These are phyloP conservation scores for Eragrostis curvula DNA, from an alignment of 176 grass and related monocot species.

Conservation along the genomic window DNA sequence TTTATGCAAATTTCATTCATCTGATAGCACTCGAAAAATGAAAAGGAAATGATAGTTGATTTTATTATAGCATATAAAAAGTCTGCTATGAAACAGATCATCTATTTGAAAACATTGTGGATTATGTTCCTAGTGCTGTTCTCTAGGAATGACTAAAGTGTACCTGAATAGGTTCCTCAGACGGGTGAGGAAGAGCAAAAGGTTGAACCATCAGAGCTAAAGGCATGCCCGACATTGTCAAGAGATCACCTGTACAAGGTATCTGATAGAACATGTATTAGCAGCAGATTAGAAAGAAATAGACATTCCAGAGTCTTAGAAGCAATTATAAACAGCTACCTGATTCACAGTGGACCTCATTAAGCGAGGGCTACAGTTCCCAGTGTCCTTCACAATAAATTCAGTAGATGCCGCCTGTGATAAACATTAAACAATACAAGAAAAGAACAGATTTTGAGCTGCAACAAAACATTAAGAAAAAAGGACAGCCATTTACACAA, in stretches of 20 bases:
- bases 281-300: slow-evolving; percentile 34
- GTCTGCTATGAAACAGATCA: too few species aligned
- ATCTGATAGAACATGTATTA: slow-evolving; percentile 63
- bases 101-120: too few species aligned
- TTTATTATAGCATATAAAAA: background rate
- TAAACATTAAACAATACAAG: slow-evolving; percentile 5
- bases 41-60: background rate
- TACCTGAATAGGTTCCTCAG: slow-evolving; percentile 88
- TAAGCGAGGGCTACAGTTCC: slow-evolving; percentile 86
- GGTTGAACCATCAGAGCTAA: slow-evolving; percentile 90
- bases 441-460: background rate
- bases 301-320: background rate
- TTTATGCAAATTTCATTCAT: slow-evolving; percentile 7
- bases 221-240: slow-evolving; percentile 83
- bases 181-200: slow-evolving; percentile 79
- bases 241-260: slow-evolving; percentile 86
- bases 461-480: slow-evolving; percentile 9
- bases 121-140: too few species aligned
- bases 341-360: slow-evolving; percentile 90
- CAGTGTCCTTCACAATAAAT: slow-evolving; percentile 87
- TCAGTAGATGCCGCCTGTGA: slow-evolving; percentile 74
- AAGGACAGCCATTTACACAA: background rate
- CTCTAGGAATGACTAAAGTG: background rate
- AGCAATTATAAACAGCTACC: slow-evolving; percentile 40
- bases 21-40: background rate